These are phyloP conservation scores for Multifurca ochricompacta DNA, from an alignment of 768 basidiomycete genomes.

Conservation along the genomic window DNA sequence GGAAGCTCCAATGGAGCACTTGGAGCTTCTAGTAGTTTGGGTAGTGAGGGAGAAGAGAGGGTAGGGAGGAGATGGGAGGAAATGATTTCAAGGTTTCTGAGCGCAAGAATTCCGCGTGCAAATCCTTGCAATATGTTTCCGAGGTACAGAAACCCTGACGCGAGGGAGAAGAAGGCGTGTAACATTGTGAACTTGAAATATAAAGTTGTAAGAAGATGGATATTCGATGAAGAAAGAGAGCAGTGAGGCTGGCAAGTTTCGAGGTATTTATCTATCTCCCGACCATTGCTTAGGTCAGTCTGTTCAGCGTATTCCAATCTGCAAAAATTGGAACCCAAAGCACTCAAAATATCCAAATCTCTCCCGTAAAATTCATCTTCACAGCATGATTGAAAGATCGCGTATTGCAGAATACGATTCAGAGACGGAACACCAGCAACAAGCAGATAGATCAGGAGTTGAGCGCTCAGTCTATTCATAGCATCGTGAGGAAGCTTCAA, in stretches of 20 bases:
- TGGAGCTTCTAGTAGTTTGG: neutral
- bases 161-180: conserved; percentile 1
- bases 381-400: no score
- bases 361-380: no score
- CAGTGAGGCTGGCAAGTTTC: neutral
- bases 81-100: neutral
- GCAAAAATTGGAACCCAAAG: no score
- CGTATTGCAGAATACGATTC: no score
- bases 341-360: no score
- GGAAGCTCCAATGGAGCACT: neutral
- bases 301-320: no score
- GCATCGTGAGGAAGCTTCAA: no score
- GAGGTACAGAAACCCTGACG: conserved; percentile 4
- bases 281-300: neutral
- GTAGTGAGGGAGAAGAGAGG: neutral
- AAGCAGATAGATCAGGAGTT: no score
- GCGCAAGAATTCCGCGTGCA: conserved; percentile 1
- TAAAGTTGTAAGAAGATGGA: neutral
- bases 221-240: neutral
- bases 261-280: neutral
- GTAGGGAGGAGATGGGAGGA: neutral
- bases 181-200: conserved; percentile 2
- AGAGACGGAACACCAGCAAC: no score
- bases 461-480: no score
- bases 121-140: neutral